Conservation (phyloP, 495 filamentous ascomycete species). For the Lichina pygmaea region DNA sequence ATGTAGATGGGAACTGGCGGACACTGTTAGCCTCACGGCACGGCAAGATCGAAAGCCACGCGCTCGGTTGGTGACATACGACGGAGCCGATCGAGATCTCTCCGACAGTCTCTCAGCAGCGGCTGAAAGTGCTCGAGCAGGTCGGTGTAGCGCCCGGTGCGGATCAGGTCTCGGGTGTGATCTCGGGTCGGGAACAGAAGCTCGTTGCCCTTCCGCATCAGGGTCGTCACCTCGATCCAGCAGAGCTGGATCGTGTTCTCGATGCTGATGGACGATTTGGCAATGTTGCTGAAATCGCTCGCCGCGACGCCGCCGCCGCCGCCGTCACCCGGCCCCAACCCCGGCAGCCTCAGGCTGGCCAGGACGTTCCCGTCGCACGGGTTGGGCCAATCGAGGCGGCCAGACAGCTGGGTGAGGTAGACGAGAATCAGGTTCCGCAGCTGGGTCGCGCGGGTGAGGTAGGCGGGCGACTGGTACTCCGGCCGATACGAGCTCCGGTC, state of each 20-base stretch:
- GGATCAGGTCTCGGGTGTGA: slow-evolving; percentile 64
- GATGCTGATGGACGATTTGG: slow-evolving; percentile 7
- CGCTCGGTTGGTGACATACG: slow-evolving; percentile 7
- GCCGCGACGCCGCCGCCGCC: not conserved
- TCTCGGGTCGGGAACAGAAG: slow-evolving; percentile 58
- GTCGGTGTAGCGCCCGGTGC: slow-evolving; percentile 52
- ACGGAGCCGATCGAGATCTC: slow-evolving; percentile 39
- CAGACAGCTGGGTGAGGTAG: slow-evolving; percentile 73
- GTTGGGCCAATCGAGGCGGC: slow-evolving; percentile 75
- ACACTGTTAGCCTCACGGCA: not conserved
- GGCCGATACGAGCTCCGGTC: slow-evolving; percentile 20
- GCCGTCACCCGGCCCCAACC: not conserved
- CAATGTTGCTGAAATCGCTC: not conserved
- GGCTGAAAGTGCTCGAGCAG: slow-evolving; percentile 61
- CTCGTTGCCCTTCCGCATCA: slow-evolving; percentile 73
- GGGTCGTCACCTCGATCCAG: slow-evolving; percentile 72
- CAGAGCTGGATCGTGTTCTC: slow-evolving; percentile 64
- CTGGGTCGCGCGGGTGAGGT: slow-evolving; percentile 50
- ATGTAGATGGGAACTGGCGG: slow-evolving; percentile 41
- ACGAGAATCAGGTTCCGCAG: slow-evolving; percentile 68
- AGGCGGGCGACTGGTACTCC: slow-evolving; percentile 38
- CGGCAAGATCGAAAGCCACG: not conserved
- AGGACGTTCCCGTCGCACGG: slow-evolving; percentile 24
- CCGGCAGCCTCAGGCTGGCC: slow-evolving; percentile 3
- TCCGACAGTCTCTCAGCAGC: slow-evolving; percentile 45